phyloP scores from a whole-genome alignment of 768 basidiomycete species.

The Boletellus emodensis region DNA sequence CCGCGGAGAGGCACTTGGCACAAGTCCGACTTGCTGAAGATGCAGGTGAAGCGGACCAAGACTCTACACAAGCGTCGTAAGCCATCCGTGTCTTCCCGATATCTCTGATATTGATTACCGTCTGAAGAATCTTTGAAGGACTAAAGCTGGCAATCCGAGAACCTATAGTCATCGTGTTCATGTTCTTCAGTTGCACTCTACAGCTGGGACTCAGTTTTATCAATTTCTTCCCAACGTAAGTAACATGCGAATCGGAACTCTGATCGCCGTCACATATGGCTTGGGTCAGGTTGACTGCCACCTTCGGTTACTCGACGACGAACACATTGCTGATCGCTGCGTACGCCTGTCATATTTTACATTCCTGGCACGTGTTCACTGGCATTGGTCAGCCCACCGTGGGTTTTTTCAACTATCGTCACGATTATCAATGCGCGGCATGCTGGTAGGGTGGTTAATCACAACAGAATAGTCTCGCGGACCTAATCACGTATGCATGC shows the following conservation, averaged over 20 bases:
- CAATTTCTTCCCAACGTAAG: slow-evolving; percentile 55
- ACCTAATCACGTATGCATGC: neutral
- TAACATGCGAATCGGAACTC: neutral
- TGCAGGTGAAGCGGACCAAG: slow-evolving; percentile 62
- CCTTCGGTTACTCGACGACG: slow-evolving; percentile 60
- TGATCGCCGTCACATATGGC: neutral
- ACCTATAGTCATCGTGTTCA: slow-evolving; percentile 49
- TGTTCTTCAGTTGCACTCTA: slow-evolving; percentile 50
- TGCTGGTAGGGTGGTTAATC: slow-evolving; percentile 33
- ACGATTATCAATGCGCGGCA: slow-evolving; percentile 56
- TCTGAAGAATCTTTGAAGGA: slow-evolving; percentile 16
- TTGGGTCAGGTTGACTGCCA: slow-evolving; percentile 46
- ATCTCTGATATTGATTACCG: neutral
- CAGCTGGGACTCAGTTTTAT: slow-evolving; percentile 57
- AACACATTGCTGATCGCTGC: slow-evolving; percentile 55
- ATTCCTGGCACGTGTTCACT: neutral
- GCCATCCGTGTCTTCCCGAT: neutral
- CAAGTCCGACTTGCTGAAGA: slow-evolving; percentile 66
- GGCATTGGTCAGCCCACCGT: slow-evolving; percentile 47
- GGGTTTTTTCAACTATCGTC: slow-evolving; percentile 49
- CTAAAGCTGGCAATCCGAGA: slow-evolving; percentile 54
- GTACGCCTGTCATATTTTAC: slow-evolving; percentile 33
- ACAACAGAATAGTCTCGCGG: neutral
- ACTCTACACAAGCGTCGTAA: slow-evolving; percentile 53
- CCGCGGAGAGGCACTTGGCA: slow-evolving; percentile 50